Percentiles rank a stretch among this genome's conserved stretches.
phyloP scores from a whole-genome alignment of 345 rosid species.

The Pugionium cornutum region DNA sequence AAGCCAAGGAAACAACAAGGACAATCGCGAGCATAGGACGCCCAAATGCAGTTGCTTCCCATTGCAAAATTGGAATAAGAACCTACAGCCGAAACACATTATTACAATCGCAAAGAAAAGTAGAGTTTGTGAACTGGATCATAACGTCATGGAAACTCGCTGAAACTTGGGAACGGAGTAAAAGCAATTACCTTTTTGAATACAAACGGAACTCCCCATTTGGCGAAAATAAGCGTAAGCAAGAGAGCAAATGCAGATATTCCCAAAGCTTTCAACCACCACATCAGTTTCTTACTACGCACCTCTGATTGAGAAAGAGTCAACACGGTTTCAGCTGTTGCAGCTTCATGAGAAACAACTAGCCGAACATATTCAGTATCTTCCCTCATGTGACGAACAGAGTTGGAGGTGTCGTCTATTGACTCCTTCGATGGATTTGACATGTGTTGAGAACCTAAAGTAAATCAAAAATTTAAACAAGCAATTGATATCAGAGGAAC shows the following conservation, averaged over 20 bases:
- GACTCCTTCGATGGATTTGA: too few relatives aligned
- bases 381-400: slow-evolving; percentile 40
- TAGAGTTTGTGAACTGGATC: not conserved
- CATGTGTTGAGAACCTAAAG: too few relatives aligned
- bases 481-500: too few relatives aligned
- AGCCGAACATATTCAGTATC: slow-evolving; percentile 70
- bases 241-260: slow-evolving; percentile 38
- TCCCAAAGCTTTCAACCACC: slow-evolving; percentile 67
- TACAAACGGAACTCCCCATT: slow-evolving; percentile 89
- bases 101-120: slow-evolving; percentile 21
- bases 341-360: slow-evolving; percentile 52
- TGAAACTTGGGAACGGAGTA: not conserved
- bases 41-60: slow-evolving; percentile 99
- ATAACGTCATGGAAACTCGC: not conserved
- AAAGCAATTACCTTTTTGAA: slow-evolving; percentile 56
- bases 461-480: too few relatives aligned
- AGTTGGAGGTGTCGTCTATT: too few relatives aligned
- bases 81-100: slow-evolving; percentile 49
- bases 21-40: slow-evolving; percentile 91
- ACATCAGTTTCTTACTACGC: slow-evolving; percentile 34
- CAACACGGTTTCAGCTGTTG: slow-evolving; percentile 37
- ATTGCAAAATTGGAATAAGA: slow-evolving; percentile 77
- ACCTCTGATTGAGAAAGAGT: slow-evolving; percentile 40
- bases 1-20: slow-evolving; percentile 79
- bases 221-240: slow-evolving; percentile 49